Evolutionary conservation across 768 basidiomycete species (phyloP).

Genomic region (Phanerochaete sordida): DNA sequence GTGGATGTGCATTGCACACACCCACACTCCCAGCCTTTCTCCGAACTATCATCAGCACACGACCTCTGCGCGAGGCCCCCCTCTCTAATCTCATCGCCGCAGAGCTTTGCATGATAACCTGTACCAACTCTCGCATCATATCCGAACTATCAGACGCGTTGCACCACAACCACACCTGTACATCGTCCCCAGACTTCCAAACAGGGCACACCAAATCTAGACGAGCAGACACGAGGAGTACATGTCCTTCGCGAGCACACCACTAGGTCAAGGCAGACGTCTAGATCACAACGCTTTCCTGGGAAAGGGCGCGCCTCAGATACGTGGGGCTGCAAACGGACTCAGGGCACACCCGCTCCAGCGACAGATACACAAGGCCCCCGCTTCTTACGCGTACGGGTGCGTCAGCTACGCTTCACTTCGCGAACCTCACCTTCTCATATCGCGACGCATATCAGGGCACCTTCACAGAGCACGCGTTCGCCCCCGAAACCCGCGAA

Average conservation of each 20-base stretch:
- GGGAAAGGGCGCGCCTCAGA: constrained; percentile 45
- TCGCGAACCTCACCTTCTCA: constrained; percentile 18
- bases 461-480: constrained; percentile 51
- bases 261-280: constrained; percentile 81
- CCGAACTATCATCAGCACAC: constrained; percentile 5
- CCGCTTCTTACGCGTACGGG: constrained; percentile 72
- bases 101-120: constrained; percentile 7
- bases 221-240: constrained; percentile 25
- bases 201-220: constrained; percentile 20
- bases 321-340: constrained; percentile 7
- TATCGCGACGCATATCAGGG: constrained; percentile 36
- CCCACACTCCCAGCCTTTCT: not conserved
- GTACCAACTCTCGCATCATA: not conserved
- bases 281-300: constrained; percentile 79
- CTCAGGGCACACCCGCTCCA: not conserved
- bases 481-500: constrained; percentile 55
- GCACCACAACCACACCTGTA: constrained; percentile 7
- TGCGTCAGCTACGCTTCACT: constrained; percentile 31
- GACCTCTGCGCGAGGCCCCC: constrained; percentile 2
- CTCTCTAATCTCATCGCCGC: not conserved
- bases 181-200: constrained; percentile 4
- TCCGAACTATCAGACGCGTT: constrained; percentile 2
- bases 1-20: not conserved
- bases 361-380: constrained; percentile 16
- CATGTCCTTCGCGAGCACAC: constrained; percentile 88